Conservation (phyloP, 2,329 filamentous ascomycete species). For the Capronia coronata region DNA sequence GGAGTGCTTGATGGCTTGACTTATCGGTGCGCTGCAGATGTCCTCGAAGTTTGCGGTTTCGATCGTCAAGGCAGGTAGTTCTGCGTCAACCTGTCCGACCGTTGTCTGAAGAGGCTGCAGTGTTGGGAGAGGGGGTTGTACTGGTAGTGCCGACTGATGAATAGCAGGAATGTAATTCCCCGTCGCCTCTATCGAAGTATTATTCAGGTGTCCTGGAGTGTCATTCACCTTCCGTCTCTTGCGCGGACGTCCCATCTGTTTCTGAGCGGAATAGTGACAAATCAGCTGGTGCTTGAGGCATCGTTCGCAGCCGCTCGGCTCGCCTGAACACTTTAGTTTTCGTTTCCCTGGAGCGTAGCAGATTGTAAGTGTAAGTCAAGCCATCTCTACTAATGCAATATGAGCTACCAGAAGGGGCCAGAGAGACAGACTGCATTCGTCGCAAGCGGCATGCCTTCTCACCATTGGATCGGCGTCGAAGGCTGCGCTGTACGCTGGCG, state of each 20-base stretch:
- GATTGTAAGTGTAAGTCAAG: too few species aligned
- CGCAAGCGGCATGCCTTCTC: constrained; percentile 45
- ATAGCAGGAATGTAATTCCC: too few species aligned
- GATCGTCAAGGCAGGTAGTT: constrained; percentile 12
- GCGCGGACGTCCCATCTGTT: constrained; percentile 44
- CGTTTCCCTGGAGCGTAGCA: constrained; percentile 41
- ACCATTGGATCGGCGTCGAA: constrained; percentile 27
- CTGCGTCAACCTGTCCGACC: constrained; percentile 13
- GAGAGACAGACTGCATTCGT: constrained; percentile 42
- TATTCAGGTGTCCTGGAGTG: constrained; percentile 20
- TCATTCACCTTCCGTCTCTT: constrained; percentile 37
- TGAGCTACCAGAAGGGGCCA: constrained; percentile 1
- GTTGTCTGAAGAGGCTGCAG: constrained; percentile 3
- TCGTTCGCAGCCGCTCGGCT: constrained; percentile 38
- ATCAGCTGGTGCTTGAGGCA: constrained; percentile 38
- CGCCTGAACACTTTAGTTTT: constrained; percentile 45
- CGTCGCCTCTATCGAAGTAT: too few species aligned
- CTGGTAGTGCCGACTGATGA: too few species aligned
- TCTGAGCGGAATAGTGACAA: constrained; percentile 44
- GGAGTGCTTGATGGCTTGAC: constrained; percentile 17
- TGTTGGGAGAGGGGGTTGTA: constrained; percentile 1
- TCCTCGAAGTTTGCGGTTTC: constrained; percentile 26
- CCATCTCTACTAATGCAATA: too few species aligned
- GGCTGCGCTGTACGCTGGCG: constrained; percentile 21
- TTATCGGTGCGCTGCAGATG: constrained; percentile 21